Conservation (phyloP, 768 basidiomycete species). For the Lentinula edodes region DNA sequence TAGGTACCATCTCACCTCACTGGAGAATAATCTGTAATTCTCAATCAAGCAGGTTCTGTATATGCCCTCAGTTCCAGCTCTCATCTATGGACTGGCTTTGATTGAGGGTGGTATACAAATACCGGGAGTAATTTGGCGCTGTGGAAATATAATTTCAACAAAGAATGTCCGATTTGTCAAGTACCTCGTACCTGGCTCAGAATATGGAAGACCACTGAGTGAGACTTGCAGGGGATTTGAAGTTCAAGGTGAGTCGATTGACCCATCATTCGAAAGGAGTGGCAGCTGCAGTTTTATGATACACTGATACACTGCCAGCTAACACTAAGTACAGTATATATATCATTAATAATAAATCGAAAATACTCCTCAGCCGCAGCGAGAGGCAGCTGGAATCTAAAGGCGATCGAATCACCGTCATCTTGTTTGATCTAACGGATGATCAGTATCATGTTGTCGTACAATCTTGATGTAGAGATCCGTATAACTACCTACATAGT, state of each 20-base stretch:
- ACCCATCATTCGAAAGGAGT: neutral
- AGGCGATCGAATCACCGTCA: neutral
- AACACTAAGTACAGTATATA: neutral
- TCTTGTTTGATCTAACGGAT: neutral
- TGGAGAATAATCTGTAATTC: no score
- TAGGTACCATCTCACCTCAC: neutral
- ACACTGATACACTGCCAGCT: neutral
- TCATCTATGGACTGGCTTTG: neutral
- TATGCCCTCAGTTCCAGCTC: neutral
- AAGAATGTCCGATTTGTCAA: neutral
- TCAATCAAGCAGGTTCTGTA: neutral
- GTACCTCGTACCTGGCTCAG: no score
- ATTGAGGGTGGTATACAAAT: no score
- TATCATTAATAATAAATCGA: neutral
- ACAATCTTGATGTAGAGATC: conserved; percentile 4
- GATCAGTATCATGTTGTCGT: conserved; percentile 1
- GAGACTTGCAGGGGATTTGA: neutral
- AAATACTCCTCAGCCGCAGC: neutral
- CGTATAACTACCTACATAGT: neutral
- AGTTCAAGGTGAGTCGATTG: neutral
- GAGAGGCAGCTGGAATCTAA: neutral
- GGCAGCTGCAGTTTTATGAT: neutral
- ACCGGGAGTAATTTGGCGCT: neutral
- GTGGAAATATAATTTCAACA: neutral
- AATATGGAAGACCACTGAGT: no score